Conservation (phyloP, 768 basidiomycete genomes). For the Stropharia rugosoannulata region DNA sequence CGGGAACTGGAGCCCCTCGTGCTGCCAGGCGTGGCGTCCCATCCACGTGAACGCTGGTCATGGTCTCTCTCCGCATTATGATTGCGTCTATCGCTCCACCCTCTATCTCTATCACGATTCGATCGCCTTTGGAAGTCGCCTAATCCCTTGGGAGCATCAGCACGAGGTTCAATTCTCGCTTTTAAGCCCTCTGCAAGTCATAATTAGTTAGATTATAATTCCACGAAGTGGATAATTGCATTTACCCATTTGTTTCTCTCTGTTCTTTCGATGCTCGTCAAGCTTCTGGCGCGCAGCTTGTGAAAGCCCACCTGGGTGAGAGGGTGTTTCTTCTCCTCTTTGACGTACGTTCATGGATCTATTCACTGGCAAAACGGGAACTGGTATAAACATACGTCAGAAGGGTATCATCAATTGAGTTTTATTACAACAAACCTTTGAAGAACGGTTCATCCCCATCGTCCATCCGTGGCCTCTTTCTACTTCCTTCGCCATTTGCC, state of each 20-base stretch:
- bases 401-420: background rate
- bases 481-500: slow-evolving; percentile 44
- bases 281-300: slow-evolving; percentile 67
- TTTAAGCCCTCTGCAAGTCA: slow-evolving; percentile 63
- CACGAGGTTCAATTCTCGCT: slow-evolving; percentile 52
- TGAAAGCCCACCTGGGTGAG: slow-evolving; percentile 87
- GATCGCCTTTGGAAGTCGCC: slow-evolving; percentile 93
- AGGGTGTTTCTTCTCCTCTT: slow-evolving; percentile 88
- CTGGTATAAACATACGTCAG: slow-evolving; percentile 38
- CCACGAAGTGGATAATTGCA: background rate
- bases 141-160: slow-evolving; percentile 71
- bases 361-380: slow-evolving; percentile 69
- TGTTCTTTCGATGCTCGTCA: slow-evolving; percentile 72
- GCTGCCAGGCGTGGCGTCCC: slow-evolving; percentile 65
- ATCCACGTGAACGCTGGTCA: slow-evolving; percentile 29
- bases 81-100: slow-evolving; percentile 42
- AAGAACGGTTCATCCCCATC: slow-evolving; percentile 73
- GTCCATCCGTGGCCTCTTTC: slow-evolving; percentile 67
- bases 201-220: background rate
- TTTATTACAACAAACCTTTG: slow-evolving; percentile 61
- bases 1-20: slow-evolving; percentile 42
- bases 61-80: slow-evolving; percentile 26
- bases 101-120: slow-evolving; percentile 67
- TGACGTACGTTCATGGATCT: slow-evolving; percentile 62
- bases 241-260: slow-evolving; percentile 70